Base-by-base conservation (phyloP, 768 basidiomycete genomes). In the Thelephora aurantiotincta region DNA sequence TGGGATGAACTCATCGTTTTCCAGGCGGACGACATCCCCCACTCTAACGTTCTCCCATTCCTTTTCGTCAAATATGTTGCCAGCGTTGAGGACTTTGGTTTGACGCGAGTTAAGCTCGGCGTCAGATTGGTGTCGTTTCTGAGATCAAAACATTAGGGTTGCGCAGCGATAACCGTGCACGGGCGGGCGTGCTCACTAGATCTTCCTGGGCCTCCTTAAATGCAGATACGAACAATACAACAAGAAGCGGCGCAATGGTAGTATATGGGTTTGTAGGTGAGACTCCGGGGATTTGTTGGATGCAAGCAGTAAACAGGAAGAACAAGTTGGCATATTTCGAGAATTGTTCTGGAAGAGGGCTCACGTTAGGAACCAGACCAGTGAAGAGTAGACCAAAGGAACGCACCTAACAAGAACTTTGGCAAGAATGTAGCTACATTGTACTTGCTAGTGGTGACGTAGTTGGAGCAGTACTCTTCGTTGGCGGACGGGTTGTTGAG, bases 41-140 rank as follows among this genome's bases (percentile, higher is more conserved):
- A 98, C 92, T 53, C 69, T 63, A 54, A 98, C 78, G 54, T 89
- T 79, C 57, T 85, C 78, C 96, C 96, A 99, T 49, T 85, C 84
- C 61, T 75, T 77, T 3, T 72, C 73, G 34, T 70, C 67, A 54
- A 98, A 98, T 0, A 72, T 71, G 2, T 72, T 69, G 6, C 81
- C 65, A 6, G 69, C 60, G 6, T 72, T 70, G 30, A 97, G 74
- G 1, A 87, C 82, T 60, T 93, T 85, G 2, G 88, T 73, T 38
- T 65, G 65, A 23, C 92, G 79, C 7, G 92, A 72, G 59, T 97
- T 98, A 35, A 97, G 77, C 56, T 97, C 90, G 2, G 78, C 66
- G 57, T 99, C 96, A 1, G 90, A 94, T 66, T 90, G 87, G 57
- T 97, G 92, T 26, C 96, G 89, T 86, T 98, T 99, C 84, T 88